These are phyloP conservation scores for Evansstolkia leycettana DNA, from an alignment of 495 filamentous ascomycete species.

Conservation along the genomic window DNA sequence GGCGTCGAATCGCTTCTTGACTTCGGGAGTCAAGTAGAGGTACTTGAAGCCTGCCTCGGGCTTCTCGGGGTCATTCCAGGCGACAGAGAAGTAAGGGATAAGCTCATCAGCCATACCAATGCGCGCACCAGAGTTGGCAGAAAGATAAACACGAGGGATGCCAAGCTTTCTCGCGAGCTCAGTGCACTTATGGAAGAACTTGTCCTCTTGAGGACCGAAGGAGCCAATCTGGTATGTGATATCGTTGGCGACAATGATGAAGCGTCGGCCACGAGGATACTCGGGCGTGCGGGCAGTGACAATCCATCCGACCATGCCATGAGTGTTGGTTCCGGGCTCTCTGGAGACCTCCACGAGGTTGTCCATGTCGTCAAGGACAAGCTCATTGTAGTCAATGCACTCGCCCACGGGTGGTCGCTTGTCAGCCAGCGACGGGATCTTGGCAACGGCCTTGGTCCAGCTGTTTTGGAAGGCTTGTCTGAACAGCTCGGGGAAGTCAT, in stretches of 20 bases:
- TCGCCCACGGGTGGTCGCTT: slow-evolving; percentile 78
- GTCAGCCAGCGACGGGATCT: slow-evolving; percentile 57
- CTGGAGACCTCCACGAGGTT: slow-evolving; percentile 84
- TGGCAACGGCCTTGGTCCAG: slow-evolving; percentile 64
- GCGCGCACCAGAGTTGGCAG: slow-evolving; percentile 98
- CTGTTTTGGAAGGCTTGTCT: slow-evolving; percentile 93
- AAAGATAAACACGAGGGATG: slow-evolving; percentile 93
- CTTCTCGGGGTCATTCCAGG: slow-evolving; percentile 78
- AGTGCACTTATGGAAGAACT: slow-evolving; percentile 98
- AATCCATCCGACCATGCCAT: slow-evolving; percentile 98
- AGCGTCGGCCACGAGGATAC: slow-evolving; percentile 82
- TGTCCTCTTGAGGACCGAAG: slow-evolving; percentile 91
- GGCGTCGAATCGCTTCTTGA: slow-evolving; percentile 80
- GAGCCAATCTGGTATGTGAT: slow-evolving; percentile 98
- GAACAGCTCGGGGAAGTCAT: slow-evolving; percentile 99
- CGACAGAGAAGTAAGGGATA: slow-evolving; percentile 91
- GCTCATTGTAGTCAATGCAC: slow-evolving; percentile 89
- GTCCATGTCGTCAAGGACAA: slow-evolving; percentile 88
- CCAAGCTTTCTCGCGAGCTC: slow-evolving; percentile 86
- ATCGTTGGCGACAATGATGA: slow-evolving; percentile 95
- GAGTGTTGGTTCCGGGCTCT: slow-evolving; percentile 86
- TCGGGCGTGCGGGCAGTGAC: slow-evolving; percentile 96
- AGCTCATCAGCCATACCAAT: slow-evolving; percentile 95
- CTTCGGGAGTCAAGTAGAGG: slow-evolving; percentile 82
- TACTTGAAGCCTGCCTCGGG: slow-evolving; percentile 95